Base-by-base conservation (phyloP, 371 early-diverging fungal species). In the Mortierella polycephala region DNA sequence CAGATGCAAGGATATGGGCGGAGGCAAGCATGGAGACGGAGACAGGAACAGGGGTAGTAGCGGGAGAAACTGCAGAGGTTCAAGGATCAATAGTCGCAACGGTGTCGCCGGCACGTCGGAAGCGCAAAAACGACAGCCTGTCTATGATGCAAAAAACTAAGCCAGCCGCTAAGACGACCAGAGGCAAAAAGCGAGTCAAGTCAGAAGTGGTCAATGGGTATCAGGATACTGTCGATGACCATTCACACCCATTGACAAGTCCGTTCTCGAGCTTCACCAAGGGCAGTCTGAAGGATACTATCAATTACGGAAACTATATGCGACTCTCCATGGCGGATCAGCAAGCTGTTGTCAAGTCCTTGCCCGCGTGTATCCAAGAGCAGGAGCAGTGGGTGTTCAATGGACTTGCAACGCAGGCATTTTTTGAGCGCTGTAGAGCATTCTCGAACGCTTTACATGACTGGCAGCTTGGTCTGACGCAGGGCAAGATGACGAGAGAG, bases 381-480 rank as follows among this genome's bases (percentile, higher is more conserved):
- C 53, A 70, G 4, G 47, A 39, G 12, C 21, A 45, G 20, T 54
- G 47, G 39, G 7, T 44, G n/a, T n/a, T n/a, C 16, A 14, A 53
- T 14, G 59, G 59, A 12, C 13, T 30, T 6, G 39, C 52, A 23
- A 59, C 51, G 0, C 47, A 51, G 21, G 49, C 16, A 6, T 67
- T 67, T 44, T 67, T 67, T 49, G 53, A 39, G 39, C 7, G 12
- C 21, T 60, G 53, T 40, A 20, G 53, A 4, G 52, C 46, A 5
- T 63, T 57, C 23, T 51, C 41, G 12, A 58, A 53, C 23, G 49
- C 61, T 7, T 12, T 50, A 11, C 11, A n/a, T 8, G 69, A 61
- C 30, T 68, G 62, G 69, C 62, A 68, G 54, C 54, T 40, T 16
- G 62, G 62, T 0, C 62, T 62, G 7, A n/a, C 37, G 7, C 49